Evolutionary conservation across 441 rosid species (phyloP), one percentile per base, ranked within the genome.

Genomic region (Gossypium schwendimanii): DNA sequence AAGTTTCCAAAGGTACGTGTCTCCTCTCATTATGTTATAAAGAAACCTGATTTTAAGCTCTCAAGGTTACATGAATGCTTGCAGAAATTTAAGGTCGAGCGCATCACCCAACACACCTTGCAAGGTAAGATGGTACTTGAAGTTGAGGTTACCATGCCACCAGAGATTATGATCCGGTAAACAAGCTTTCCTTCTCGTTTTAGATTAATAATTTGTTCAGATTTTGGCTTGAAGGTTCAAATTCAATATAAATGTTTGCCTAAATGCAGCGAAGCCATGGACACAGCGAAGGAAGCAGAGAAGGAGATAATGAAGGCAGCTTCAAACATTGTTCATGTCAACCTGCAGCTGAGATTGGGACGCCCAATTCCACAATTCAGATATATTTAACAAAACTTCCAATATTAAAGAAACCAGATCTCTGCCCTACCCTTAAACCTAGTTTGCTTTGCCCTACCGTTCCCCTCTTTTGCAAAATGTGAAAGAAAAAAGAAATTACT

Each of bases 1-100:
- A 86, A 79, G 69, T 87, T 88, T 61, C 73, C 82, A 3, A 79
- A 87, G 91, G 97, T 91, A 80, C 0, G 39, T 6, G 8, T 15
- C 17, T 64, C 14, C 57, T 71, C 62, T 58, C 15, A 49, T 63
- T 15, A 54, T 26, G 6, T 41, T 52, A 14, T 49, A 61, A 15
- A 33, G 1, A 33, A 60, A 33, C 23, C 10, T 28, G 41, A n/a
- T 2, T 14, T 28, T 28, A 28, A 28, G 64, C 21, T 10, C 21
- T n/a, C 11, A 61, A 33, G 8, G 39, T 33, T 33, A 7, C 1
- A 20, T 71, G 47, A 23, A 26, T 26, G 24, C 64, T 67, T 83
- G 71, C 90, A 91, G 99, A 84, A 84, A 81, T 82, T 87, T 85
- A 80, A 47, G 68, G 86, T 91, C 24, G 91, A 86, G 78, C 88